Evolutionary conservation across 1,284 basidiomycete genomes (phyloP).

Genomic region (Mrakiaceae sp.): DNA sequence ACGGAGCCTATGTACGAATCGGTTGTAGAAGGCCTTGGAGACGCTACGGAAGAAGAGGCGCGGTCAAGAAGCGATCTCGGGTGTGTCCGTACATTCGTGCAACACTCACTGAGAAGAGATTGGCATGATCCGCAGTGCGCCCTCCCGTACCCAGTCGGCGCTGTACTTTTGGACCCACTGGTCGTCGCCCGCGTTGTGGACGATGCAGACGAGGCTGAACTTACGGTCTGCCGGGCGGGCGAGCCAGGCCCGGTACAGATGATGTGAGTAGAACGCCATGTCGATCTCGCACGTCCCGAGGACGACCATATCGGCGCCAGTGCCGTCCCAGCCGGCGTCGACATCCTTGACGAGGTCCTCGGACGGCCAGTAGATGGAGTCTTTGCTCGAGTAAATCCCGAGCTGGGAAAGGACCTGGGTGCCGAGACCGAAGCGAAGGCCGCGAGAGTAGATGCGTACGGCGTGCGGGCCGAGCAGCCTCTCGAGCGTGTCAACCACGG

Average conservation of each 20-base stretch:
- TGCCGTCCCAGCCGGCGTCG: not conserved
- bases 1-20: no score
- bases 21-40: not conserved
- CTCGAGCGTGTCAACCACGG: conserved; percentile 9
- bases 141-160: conserved; percentile 7
- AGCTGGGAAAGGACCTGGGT: not conserved
- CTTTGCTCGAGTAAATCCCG: not conserved
- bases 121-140: conserved; percentile 8
- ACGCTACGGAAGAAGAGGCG: not conserved
- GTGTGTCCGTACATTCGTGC: no score
- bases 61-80: no score
- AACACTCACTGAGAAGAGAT: conserved; percentile 7
- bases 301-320: conserved; percentile 12
- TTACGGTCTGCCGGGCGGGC: conserved; percentile 7
- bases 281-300: conserved; percentile 17
- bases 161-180: conserved; percentile 3
- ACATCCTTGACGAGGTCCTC: conserved; percentile 7
- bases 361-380: not conserved
- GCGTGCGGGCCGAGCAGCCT: conserved; percentile 2
- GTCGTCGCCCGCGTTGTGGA: conserved; percentile 9
- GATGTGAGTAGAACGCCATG: conserved; percentile 11
- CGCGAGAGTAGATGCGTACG: conserved; percentile 6
- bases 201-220: conserved; percentile 14
- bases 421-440: conserved; percentile 12
- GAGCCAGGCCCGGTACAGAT: conserved; percentile 4